Conservation (phyloP, 2,329 filamentous ascomycete species). For the Colletotrichum kahawae region DNA sequence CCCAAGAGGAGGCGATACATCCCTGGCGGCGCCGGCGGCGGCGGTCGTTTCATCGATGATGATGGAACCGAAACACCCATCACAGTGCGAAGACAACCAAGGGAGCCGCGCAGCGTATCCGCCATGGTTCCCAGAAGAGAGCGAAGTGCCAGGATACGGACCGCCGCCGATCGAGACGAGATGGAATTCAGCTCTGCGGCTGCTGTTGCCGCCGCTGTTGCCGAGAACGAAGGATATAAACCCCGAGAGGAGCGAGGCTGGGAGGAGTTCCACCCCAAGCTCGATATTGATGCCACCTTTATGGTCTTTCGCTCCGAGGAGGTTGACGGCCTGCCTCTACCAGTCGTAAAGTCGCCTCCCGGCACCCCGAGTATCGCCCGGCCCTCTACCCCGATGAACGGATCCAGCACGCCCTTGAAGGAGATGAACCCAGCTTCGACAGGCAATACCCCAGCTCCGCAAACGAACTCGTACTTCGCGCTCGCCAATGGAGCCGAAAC, state of each 20-base stretch:
- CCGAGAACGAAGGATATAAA: conserved; percentile 95
- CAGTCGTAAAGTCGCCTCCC: conserved; percentile 33
- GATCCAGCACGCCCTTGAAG: conserved; percentile 51
- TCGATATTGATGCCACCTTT: conserved; percentile 85
- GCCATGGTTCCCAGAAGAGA: conserved; percentile 59
- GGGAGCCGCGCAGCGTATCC: conserved; percentile 36
- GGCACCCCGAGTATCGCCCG: conserved; percentile 31
- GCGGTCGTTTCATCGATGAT: conserved; percentile 81
- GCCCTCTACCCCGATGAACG: conserved; percentile 46
- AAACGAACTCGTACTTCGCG: conserved; percentile 36
- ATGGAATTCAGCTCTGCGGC: conserved; percentile 87
- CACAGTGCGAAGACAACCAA: conserved; percentile 37
- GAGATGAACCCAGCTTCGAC: conserved; percentile 47
- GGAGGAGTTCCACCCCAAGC: conserved; percentile 96
- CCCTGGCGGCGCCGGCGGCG: conserved; percentile 84
- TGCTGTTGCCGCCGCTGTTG: conserved; percentile 84
- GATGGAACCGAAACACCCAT: conserved; percentile 64
- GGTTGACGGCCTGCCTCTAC: conserved; percentile 74
- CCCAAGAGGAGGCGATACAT: conserved; percentile 79
- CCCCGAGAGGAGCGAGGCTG: conserved; percentile 94
- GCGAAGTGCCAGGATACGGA: conserved; percentile 60
- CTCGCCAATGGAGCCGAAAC: conserved; percentile 36
- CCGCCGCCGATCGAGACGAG: conserved; percentile 58
- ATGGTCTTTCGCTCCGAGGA: conserved; percentile 82
- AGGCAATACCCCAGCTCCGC: conserved; percentile 48